These are phyloP conservation scores for Spergularia bocconei DNA, from an alignment of 148 eudicot species.

Conservation along the genomic window DNA sequence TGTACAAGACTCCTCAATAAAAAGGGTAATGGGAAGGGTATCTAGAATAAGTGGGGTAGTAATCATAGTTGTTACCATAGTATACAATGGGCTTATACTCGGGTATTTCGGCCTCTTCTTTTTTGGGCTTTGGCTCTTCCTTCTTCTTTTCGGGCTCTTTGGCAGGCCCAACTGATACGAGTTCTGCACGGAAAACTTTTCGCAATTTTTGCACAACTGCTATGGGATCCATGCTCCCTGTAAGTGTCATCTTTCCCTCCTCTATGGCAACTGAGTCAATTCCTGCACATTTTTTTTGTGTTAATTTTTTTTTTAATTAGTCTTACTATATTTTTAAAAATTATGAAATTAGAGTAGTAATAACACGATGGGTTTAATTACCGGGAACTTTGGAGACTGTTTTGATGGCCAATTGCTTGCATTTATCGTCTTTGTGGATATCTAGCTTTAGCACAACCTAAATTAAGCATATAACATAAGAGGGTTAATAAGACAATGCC, in stretches of 20 bases:
- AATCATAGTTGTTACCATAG: not conserved
- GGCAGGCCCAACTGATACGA: slow-evolving; percentile 49
- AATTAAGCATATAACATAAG: too few relatives aligned
- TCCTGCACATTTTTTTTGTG: slow-evolving; percentile 31
- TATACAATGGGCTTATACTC: not conserved
- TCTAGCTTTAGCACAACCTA: slow-evolving; percentile 40
- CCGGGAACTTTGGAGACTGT: slow-evolving; percentile 49
- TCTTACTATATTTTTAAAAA: not conserved
- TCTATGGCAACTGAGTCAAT: slow-evolving; percentile 50
- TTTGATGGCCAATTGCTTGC: slow-evolving; percentile 60
- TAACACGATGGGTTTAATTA: slow-evolving; percentile 2
- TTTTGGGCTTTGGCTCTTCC: slow-evolving; percentile 21
- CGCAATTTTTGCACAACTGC: slow-evolving; percentile 39
- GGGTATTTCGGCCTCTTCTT: not conserved
- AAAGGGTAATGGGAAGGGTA: too few relatives aligned
- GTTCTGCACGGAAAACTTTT: slow-evolving; percentile 41
- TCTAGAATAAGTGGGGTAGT: not conserved
- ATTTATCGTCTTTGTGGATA: slow-evolving; percentile 37
- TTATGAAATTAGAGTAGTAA: not conserved
- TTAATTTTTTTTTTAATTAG: not conserved
- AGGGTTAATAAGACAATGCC: too few relatives aligned
- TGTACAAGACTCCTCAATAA: too few relatives aligned
- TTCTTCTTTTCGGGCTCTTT: slow-evolving; percentile 53
- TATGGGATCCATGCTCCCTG: slow-evolving; percentile 58
- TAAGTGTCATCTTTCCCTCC: slow-evolving; percentile 48